These are phyloP conservation scores for Coniochaeta sp. DNA, from an alignment of 2,329 filamentous ascomycete species.

Conservation along the genomic window DNA sequence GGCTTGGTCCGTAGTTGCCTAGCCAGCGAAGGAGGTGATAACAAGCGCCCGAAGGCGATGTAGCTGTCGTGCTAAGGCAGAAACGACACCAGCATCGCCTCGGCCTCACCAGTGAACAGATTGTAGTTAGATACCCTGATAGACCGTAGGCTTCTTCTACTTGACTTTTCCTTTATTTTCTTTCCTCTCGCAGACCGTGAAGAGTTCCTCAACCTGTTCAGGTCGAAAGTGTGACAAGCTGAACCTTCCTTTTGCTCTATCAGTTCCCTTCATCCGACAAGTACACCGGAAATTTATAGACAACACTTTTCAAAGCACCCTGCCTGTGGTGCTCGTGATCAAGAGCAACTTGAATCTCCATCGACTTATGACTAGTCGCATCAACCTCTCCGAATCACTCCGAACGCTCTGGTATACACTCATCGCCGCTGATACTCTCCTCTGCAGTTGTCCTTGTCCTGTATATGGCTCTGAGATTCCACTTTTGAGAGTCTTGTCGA, in stretches of 20 bases:
- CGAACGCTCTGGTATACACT: no score
- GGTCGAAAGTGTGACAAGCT: background rate
- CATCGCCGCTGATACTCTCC: no score
- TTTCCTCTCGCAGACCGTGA: constrained; percentile 8
- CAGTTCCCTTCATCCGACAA: no score
- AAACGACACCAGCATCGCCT: constrained; percentile 3
- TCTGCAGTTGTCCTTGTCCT: no score
- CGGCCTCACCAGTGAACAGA: constrained; percentile 7
- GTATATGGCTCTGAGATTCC: background rate
- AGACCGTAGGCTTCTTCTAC: constrained; percentile 9
- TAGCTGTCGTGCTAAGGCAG: constrained; percentile 6
- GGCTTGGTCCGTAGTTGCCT: constrained; percentile 8
- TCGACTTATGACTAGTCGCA: no score
- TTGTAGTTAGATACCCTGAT: constrained; percentile 10
- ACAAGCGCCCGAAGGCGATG: constrained; percentile 9
- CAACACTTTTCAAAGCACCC: background rate
- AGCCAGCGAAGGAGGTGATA: constrained; percentile 12
- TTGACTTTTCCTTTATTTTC: no score
- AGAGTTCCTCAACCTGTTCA: background rate
- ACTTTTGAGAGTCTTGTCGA: background rate
- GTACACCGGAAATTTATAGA: no score
- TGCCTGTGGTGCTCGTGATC: background rate
- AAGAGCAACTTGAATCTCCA: no score
- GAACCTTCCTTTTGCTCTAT: background rate
- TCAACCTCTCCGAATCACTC: no score